Evolutionary conservation across 169 alveolate species (phyloP).

Genomic region (Cryptosporidium sp.): DNA sequence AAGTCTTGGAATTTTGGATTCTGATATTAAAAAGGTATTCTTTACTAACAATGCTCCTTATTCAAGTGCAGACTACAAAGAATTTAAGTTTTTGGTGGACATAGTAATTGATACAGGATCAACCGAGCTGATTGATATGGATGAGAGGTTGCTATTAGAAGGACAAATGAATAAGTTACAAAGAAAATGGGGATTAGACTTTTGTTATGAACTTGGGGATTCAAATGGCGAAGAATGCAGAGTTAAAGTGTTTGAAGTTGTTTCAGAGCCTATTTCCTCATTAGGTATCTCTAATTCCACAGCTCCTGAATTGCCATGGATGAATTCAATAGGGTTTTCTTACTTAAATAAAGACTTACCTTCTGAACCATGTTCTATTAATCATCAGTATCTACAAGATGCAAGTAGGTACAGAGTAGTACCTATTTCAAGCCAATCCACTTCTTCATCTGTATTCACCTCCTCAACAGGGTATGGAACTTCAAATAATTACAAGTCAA

Average conservation of each 20-base stretch:
- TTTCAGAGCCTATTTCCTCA: constrained; percentile 17
- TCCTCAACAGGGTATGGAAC: neutral
- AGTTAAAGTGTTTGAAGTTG: constrained; percentile 18
- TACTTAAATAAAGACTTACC: constrained; percentile 36
- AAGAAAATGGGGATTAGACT: constrained; percentile 14
- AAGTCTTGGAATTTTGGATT: constrained; percentile 36
- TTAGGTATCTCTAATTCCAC: constrained; percentile 54
- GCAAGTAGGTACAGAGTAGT: constrained; percentile 33
- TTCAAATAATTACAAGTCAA: neutral
- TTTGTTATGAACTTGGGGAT: constrained; percentile 39
- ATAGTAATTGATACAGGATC: constrained; percentile 37
- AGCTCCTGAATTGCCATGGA: constrained; percentile 68
- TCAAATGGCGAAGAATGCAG: constrained; percentile 22
- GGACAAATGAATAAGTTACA: neutral
- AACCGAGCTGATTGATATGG: constrained; percentile 4
- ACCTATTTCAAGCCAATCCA: neutral
- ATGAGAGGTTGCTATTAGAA: neutral
- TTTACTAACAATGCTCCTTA: constrained; percentile 10
- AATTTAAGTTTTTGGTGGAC: constrained; percentile 20
- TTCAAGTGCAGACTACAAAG: neutral
- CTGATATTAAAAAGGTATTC: constrained; percentile 53
- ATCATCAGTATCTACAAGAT: constrained; percentile 37
- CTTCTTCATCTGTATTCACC: neutral
- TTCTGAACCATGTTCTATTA: constrained; percentile 58
- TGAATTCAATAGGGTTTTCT: constrained; percentile 58